Evolutionary conservation across 176 grass and related monocot genomes (phyloP).

Genomic region (Carex pumila): DNA sequence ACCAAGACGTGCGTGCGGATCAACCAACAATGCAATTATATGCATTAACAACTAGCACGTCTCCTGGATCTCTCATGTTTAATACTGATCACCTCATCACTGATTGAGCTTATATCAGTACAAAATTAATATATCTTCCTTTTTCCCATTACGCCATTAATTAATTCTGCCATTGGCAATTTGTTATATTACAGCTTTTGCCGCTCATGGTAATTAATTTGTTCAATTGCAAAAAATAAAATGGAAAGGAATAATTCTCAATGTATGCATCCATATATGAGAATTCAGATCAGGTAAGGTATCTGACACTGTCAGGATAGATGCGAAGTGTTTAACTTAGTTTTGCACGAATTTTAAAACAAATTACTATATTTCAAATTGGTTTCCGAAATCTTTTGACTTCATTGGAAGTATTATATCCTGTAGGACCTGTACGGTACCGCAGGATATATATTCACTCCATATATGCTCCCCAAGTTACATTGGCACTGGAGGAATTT

Average conservation of each 20-base stretch:
- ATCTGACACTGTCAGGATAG: no score
- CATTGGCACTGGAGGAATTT: neutral
- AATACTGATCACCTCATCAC: neutral
- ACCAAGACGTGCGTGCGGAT: slow-evolving; percentile 9
- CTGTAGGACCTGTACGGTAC: no score
- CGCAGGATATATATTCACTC: no score
- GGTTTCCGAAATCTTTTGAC: no score
- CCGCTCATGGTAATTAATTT: neutral
- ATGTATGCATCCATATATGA: neutral
- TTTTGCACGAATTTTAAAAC: no score
- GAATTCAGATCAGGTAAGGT: no score
- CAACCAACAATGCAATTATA: slow-evolving; percentile 18
- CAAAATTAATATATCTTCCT: neutral
- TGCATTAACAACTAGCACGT: slow-evolving; percentile 9
- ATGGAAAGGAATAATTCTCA: neutral
- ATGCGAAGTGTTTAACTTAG: no score
- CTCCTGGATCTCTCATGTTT: neutral
- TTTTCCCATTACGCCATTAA: neutral
- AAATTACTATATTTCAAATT: no score
- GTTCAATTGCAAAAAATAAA: neutral
- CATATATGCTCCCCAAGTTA: no score
- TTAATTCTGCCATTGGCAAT: neutral
- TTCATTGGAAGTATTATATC: no score
- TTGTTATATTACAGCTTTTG: neutral
- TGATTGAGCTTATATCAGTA: neutral